phyloP scores from a whole-genome alignment of 202 grass and related monocot genomes.

The Cymbopogon flexuosus region DNA sequence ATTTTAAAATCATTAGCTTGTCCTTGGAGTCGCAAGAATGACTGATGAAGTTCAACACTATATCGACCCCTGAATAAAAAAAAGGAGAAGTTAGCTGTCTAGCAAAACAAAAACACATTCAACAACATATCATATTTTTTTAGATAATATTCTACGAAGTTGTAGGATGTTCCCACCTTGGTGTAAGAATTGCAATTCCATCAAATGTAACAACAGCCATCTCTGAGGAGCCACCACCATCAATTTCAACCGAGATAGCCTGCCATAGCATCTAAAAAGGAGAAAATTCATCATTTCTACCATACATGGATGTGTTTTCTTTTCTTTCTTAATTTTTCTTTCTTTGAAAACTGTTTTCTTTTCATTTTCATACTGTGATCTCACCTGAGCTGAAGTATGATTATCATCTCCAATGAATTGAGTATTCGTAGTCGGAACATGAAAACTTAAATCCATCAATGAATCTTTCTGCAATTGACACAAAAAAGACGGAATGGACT shows the following conservation, averaged over 20 bases:
- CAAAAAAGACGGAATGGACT: conserved; percentile 18
- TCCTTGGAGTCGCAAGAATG: conserved; percentile 87
- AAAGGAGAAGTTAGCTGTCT: conserved; percentile 16
- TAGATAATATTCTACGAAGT: neutral
- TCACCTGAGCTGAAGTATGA: conserved; percentile 70
- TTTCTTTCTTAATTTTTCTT: neutral
- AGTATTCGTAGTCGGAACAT: conserved; percentile 82
- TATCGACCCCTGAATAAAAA: conserved; percentile 68
- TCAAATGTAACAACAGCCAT: conserved; percentile 81
- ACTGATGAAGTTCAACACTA: conserved; percentile 80
- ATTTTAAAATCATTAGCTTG: conserved; percentile 99
- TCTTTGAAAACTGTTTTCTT: neutral
- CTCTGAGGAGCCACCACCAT: conserved; percentile 63
- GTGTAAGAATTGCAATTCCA: conserved; percentile 93
- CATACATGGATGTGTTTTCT: neutral
- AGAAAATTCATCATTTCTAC: conserved; percentile 6
- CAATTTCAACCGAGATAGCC: conserved; percentile 42
- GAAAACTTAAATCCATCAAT: conserved; percentile 96
- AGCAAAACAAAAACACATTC: conserved; percentile 17
- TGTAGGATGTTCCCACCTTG: conserved; percentile 52
- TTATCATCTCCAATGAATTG: conserved; percentile 84
- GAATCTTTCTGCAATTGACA: conserved; percentile 83
- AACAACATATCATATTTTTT: neutral
- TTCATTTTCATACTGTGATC: neutral
- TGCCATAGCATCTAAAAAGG: conserved; percentile 75